These are phyloP conservation scores for Colletotrichum ledebouriae DNA, from an alignment of 2,329 filamentous ascomycete genomes.

Conservation along the genomic window DNA sequence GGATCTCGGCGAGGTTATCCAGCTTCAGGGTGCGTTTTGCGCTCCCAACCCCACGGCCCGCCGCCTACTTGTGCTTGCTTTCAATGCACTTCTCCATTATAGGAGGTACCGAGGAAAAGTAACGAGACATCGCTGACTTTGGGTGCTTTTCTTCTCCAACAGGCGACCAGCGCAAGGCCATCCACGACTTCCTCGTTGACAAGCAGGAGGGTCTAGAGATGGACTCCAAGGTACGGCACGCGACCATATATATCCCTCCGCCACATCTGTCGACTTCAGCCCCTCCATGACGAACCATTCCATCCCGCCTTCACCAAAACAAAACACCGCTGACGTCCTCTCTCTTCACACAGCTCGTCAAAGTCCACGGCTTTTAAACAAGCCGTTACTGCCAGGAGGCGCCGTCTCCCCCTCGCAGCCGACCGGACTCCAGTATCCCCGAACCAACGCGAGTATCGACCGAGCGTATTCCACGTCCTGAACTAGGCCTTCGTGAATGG, in stretches of 20 bases:
- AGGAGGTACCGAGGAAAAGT: too few relatives aligned
- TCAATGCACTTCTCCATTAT: too few relatives aligned
- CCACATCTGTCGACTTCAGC: neutral
- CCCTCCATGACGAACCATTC: constrained; percentile 6
- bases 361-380: constrained; percentile 75
- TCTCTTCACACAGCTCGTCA: constrained; percentile 38
- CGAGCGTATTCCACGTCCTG: neutral
- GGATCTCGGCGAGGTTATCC: constrained; percentile 44
- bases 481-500: constrained; percentile 20
- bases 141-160: neutral
- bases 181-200: constrained; percentile 90
- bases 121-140: constrained; percentile 1
- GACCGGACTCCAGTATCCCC: constrained; percentile 33
- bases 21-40: constrained; percentile 40
- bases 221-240: constrained; percentile 73
- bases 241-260: neutral
- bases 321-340: constrained; percentile 7
- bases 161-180: constrained; percentile 92
- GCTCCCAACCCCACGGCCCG: neutral
- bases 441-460: constrained; percentile 25
- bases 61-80: too few relatives aligned
- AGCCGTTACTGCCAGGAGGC: constrained; percentile 50
- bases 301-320: neutral
- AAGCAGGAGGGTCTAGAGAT: constrained; percentile 89
- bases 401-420: constrained; percentile 45